Evolutionary conservation across 345 rosid genomes (phyloP).

Genomic region (Populus pruinosa): DNA sequence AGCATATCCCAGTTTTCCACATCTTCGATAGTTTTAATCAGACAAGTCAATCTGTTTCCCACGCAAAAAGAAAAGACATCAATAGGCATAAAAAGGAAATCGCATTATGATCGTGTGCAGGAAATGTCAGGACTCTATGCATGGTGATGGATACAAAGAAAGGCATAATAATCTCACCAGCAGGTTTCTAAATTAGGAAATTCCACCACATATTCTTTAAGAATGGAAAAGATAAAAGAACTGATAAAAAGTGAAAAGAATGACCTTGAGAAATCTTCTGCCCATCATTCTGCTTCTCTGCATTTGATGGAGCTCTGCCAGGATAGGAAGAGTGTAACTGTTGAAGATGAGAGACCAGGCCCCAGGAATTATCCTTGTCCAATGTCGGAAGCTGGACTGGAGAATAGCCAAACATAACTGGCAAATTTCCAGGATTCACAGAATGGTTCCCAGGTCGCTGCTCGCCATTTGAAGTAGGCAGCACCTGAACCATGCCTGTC

Average conservation of each 20-base stretch:
- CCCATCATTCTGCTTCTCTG: slow-evolving; percentile 46
- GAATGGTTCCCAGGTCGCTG: slow-evolving; percentile 36
- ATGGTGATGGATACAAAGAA: no score
- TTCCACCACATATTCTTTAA: neutral
- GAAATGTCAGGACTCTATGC: neutral
- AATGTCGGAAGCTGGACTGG: slow-evolving; percentile 74
- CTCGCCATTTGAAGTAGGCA: slow-evolving; percentile 41
- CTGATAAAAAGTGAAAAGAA: slow-evolving; percentile 1
- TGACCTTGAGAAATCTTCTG: slow-evolving; percentile 41
- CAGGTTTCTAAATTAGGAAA: neutral
- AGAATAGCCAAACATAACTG: slow-evolving; percentile 71
- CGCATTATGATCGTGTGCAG: neutral
- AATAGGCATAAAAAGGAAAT: neutral
- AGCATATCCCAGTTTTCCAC: neutral
- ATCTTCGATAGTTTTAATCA: neutral
- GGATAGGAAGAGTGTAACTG: slow-evolving; percentile 51
- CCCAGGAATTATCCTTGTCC: slow-evolving; percentile 79
- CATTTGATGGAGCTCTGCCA: slow-evolving; percentile 49
- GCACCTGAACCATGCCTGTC: slow-evolving; percentile 41
- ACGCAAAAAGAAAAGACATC: neutral
- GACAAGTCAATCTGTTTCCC: neutral
- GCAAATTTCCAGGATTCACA: slow-evolving; percentile 54
- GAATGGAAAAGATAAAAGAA: neutral
- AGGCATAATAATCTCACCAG: neutral
- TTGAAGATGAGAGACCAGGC: slow-evolving; percentile 50